phyloP scores from a whole-genome alignment of 1,284 basidiomycete genomes.

The Sporisorium scitamineum region DNA sequence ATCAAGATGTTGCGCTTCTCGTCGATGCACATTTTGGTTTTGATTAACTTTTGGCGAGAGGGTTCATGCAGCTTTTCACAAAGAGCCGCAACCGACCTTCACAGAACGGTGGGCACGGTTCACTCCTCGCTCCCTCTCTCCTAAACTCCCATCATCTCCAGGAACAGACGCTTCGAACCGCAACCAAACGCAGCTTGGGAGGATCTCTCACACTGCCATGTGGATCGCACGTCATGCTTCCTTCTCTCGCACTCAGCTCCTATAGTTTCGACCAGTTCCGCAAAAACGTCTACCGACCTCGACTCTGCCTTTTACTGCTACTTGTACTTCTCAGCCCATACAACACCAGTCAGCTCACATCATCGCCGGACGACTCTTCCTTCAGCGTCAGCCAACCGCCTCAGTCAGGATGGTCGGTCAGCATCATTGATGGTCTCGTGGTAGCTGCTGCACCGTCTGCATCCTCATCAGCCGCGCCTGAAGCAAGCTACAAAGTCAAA shows the following conservation, averaged over 20 bases:
- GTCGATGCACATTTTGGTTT: background rate
- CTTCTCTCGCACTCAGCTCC: constrained; percentile 30
- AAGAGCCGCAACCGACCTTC: background rate
- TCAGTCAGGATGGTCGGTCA: constrained; percentile 32
- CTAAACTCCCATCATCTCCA: background rate
- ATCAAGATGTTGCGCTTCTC: too few species aligned
- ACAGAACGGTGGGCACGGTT: background rate
- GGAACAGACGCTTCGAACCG: background rate
- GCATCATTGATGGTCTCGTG: constrained; percentile 44
- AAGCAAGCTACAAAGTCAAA: background rate
- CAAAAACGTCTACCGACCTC: constrained; percentile 49
- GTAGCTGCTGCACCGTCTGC: constrained; percentile 30
- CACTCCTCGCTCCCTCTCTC: too few species aligned
- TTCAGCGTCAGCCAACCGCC: constrained; percentile 37
- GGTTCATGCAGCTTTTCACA: constrained; percentile 11
- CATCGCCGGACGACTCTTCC: background rate
- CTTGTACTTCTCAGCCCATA: constrained; percentile 48
- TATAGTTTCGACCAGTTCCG: constrained; percentile 54
- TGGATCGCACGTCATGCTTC: constrained; percentile 24
- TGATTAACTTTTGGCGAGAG: constrained; percentile 1
- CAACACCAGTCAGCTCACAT: constrained; percentile 35
- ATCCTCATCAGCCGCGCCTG: constrained; percentile 1
- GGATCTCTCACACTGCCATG: constrained; percentile 8
- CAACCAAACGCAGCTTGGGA: background rate
- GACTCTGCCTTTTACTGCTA: constrained; percentile 49